Percentiles rank a stretch among this genome's conserved stretches.
These are phyloP conservation scores for Plasmodium inui DNA, from an alignment of 169 alveolate genomes.

Conservation along the genomic window DNA sequence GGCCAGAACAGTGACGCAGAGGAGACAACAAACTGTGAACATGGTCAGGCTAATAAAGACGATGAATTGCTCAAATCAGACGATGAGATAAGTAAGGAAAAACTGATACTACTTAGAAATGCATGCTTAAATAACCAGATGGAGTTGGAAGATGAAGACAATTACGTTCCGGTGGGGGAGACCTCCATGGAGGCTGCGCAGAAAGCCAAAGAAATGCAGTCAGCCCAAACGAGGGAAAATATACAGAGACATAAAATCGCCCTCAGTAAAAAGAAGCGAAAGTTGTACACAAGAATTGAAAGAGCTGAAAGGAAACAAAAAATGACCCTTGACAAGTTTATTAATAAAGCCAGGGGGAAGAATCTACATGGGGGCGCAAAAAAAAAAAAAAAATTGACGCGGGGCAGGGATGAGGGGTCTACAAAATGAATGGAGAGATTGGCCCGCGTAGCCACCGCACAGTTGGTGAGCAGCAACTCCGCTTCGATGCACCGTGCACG, in stretches of 20 bases:
- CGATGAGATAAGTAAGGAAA: conserved; percentile 14
- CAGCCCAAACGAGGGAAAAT: background rate
- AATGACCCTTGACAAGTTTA: conserved; percentile 20
- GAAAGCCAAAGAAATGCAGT: background rate
- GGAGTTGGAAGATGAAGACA: conserved; percentile 51
- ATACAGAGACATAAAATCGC: conserved; percentile 41
- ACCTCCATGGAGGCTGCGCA: background rate
- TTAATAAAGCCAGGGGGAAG: conserved; percentile 10
- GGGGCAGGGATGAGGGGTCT: background rate
- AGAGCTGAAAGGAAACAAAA: conserved; percentile 36
- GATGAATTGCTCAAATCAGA: conserved; percentile 7
- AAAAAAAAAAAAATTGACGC: background rate
- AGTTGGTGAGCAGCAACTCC: background rate
- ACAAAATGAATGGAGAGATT: background rate
- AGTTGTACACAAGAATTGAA: conserved; percentile 35
- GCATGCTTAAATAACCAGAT: conserved; percentile 40
- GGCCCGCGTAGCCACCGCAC: background rate
- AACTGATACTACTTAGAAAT: background rate
- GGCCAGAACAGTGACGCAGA: background rate
- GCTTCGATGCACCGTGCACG: background rate
- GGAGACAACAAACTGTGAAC: background rate
- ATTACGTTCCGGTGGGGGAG: background rate
- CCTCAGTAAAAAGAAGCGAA: conserved; percentile 56
- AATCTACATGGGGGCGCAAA: background rate
- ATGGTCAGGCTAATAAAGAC: background rate